Percentiles rank a stretch among this genome's conserved stretches.
These are phyloP conservation scores for Aspergillus costaricaensis DNA, from an alignment of 2,329 filamentous ascomycete genomes.

Conservation along the genomic window DNA sequence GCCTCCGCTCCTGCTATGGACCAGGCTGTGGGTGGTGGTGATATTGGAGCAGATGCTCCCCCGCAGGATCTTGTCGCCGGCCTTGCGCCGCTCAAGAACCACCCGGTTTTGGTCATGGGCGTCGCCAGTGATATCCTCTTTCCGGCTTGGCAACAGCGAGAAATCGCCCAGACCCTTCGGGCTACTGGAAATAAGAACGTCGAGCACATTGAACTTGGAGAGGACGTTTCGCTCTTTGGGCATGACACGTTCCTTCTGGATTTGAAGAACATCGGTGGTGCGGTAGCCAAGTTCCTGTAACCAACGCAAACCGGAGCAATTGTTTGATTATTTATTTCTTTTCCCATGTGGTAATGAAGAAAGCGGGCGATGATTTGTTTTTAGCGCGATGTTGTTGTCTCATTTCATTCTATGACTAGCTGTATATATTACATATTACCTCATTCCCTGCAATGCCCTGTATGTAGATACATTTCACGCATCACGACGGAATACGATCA, in stretches of 20 bases:
- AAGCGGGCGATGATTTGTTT: background rate
- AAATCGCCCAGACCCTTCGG: slow-evolving; percentile 82
- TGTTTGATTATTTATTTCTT: no score
- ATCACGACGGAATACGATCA: background rate
- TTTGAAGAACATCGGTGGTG: slow-evolving; percentile 85
- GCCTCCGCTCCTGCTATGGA: slow-evolving; percentile 39
- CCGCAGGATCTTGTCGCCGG: slow-evolving; percentile 80
- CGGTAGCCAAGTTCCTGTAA: slow-evolving; percentile 74
- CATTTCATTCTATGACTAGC: background rate
- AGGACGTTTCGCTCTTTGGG: slow-evolving; percentile 92
- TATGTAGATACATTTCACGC: no score
- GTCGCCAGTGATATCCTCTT: slow-evolving; percentile 96
- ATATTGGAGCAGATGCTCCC: slow-evolving; percentile 49
- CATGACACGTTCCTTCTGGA: slow-evolving; percentile 96
- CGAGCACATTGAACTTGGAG: slow-evolving; percentile 84
- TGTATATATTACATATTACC: background rate
- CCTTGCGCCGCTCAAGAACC: slow-evolving; percentile 69
- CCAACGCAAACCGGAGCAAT: slow-evolving; percentile 37
- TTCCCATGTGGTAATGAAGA: background rate
- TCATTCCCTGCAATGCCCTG: no score
- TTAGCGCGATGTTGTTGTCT: background rate
- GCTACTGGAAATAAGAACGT: slow-evolving; percentile 77
- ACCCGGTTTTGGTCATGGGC: slow-evolving; percentile 83
- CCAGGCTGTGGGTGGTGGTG: slow-evolving; percentile 23
- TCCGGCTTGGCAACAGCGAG: slow-evolving; percentile 95